Evolutionary conservation across 1,139 yeast genomes (phyloP), one percentile per base, ranked within the genome.

Genomic region (Wickerhamomyces sp.): DNA sequence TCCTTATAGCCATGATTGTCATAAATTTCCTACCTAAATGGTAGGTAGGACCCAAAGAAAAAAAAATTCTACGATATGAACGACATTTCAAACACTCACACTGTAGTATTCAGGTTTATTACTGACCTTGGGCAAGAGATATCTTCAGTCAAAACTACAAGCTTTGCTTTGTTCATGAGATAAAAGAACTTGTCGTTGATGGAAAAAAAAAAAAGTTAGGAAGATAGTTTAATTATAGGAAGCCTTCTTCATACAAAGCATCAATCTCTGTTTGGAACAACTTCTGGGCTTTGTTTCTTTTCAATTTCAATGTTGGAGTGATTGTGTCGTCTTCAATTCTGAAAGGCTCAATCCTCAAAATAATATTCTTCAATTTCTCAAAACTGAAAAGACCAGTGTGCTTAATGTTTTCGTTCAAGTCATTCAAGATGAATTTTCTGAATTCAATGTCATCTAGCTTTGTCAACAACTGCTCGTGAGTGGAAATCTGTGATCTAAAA

Each of bases 231-330:
- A 20, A 14, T 28, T 17, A 28, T 19, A 20, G 47, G 26, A 3
- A 32, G 31, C 58, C 78, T 47, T 72, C 76, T 5, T 52, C 54
- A 46, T 73, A 73, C 58, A 73, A 58, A 4, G 40, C 44, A 14
- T 61, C 61, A 36, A 72, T 59, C 16, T 51, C 54, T 1, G 49
- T 48, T 31, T 54, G 59, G 51, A 66, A 73, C 41, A 49, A 57
- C 44, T 66, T 66, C 30, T 62, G 55, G 16, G 75, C 75, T 31
- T 65, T 54, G 16, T 72, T 73, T 54, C 80, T 64, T 55, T 68
- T 72, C 44, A 74, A 62, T 52, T 74, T 74, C 57, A 73, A 55
- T 8, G 80, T 74, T 32, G 79, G 79, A 2, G 80, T 74, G 25
- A 74, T 61, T 11, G 73, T 70, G 34, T 71, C 70, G 31, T 66